These are phyloP conservation scores for Nelumbo lutea DNA, from an alignment of 164 flowering plant genomes.

Conservation along the genomic window DNA sequence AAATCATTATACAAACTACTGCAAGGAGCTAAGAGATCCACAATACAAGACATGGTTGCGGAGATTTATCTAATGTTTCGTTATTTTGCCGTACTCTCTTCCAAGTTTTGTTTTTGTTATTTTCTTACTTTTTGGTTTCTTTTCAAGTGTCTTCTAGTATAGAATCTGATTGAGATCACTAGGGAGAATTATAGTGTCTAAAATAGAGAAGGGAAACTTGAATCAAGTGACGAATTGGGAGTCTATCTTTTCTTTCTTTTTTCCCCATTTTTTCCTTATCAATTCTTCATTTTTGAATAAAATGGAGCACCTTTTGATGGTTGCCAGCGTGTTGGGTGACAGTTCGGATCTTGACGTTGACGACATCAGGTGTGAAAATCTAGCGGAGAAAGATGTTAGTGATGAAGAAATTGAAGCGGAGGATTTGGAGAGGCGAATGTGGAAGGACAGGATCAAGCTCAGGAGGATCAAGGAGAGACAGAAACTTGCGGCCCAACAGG, in stretches of 20 bases:
- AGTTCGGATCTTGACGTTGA: slow-evolving; percentile 32
- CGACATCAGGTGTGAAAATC: slow-evolving; percentile 21
- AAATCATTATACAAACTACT: neutral
- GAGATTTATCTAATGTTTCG: too few species aligned
- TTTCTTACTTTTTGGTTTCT: too few species aligned
- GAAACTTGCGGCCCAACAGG: slow-evolving; percentile 19
- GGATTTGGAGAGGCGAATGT: slow-evolving; percentile 40
- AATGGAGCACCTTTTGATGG: slow-evolving; percentile 19
- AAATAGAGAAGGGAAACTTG: neutral
- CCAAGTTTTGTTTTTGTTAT: too few species aligned
- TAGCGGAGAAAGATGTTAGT: slow-evolving; percentile 37
- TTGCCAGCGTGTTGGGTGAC: slow-evolving; percentile 15
- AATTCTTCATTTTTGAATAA: slow-evolving; percentile 10
- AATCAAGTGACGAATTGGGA: neutral
- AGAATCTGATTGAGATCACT: slow-evolving; percentile 2
- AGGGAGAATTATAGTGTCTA: neutral
- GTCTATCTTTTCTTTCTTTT: neutral
- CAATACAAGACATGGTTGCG: too few species aligned
- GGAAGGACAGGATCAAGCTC: slow-evolving; percentile 40
- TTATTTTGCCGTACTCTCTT: too few species aligned
- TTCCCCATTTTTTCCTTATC: neutral
- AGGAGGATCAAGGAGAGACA: slow-evolving; percentile 33
- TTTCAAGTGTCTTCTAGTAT: neutral
- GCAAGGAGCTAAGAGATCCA: neutral
- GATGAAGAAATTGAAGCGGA: slow-evolving; percentile 45